These are phyloP conservation scores for Helicostylum pulchrum DNA, from an alignment of 192 early-diverging fungal genomes.

Conservation along the genomic window DNA sequence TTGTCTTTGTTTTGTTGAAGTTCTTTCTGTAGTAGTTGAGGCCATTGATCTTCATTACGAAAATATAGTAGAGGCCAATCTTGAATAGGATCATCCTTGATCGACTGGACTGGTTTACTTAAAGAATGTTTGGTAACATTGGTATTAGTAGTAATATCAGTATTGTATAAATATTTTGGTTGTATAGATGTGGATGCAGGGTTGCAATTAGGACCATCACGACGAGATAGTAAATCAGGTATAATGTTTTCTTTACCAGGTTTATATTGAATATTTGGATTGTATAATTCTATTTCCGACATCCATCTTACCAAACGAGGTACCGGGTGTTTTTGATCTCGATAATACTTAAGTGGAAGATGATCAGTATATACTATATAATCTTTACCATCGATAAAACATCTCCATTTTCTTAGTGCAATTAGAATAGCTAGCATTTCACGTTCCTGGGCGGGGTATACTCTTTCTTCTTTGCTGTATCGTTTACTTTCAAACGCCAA, in stretches of 20 bases:
- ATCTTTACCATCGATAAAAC: slow-evolving; percentile 5
- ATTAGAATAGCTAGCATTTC: slow-evolving; percentile 12
- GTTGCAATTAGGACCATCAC: not conserved
- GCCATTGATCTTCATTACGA: not conserved
- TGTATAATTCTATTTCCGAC: slow-evolving; percentile 11
- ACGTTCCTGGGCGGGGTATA: slow-evolving; percentile 24
- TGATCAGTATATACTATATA: slow-evolving; percentile 8
- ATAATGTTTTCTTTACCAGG: slow-evolving; percentile 6
- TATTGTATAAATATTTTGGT: not conserved
- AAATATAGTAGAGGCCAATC: slow-evolving; percentile 9
- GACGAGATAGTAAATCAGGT: not conserved
- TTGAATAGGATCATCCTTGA: not conserved
- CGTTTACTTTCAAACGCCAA: slow-evolving; percentile 36
- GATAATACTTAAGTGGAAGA: slow-evolving; percentile 8
- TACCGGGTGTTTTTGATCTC: slow-evolving; percentile 1
- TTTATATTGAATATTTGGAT: slow-evolving; percentile 15
- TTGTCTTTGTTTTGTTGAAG: not conserved
- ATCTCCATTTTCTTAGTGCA: slow-evolving; percentile 14
- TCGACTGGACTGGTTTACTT: not conserved
- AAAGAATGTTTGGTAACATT: not conserved
- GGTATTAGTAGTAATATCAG: not conserved
- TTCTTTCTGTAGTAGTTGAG: not conserved
- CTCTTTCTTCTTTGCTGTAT: slow-evolving; percentile 23
- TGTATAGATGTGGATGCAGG: not conserved
- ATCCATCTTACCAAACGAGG: slow-evolving; percentile 5